Percentiles rank a stretch among this genome's conserved stretches.
These are phyloP conservation scores for Gymnopilus junonius DNA, from an alignment of 768 basidiomycete genomes.

Conservation along the genomic window DNA sequence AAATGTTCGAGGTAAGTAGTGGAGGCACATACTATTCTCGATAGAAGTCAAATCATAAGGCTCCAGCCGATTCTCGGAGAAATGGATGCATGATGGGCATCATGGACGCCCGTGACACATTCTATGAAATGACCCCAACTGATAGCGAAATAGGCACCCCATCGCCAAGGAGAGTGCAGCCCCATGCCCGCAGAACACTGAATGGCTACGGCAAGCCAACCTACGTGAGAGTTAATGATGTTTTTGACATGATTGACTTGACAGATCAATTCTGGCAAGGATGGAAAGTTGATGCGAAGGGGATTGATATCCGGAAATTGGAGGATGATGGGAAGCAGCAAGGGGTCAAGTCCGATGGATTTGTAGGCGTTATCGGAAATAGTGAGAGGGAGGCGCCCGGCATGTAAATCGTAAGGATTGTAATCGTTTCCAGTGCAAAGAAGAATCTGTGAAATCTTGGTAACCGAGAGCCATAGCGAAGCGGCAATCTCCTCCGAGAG, in stretches of 20 bases:
- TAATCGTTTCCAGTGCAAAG: not conserved
- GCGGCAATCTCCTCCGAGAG: not conserved
- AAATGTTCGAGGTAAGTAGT: too few species aligned
- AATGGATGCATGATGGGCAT: not conserved
- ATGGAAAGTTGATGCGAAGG: not conserved
- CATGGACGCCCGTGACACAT: not conserved
- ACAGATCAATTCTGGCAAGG: not conserved
- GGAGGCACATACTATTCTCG: too few species aligned
- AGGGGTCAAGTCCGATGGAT: not conserved
- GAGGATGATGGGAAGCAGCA: not conserved
- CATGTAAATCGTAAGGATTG: not conserved
- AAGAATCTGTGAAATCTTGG: not conserved
- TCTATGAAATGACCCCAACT: constrained; percentile 4
- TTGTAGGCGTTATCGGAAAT: not conserved
- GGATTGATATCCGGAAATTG: not conserved
- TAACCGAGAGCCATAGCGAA: not conserved
- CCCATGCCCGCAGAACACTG: not conserved
- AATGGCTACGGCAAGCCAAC: not conserved
- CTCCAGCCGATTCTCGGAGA: too few species aligned
- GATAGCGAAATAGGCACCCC: constrained; percentile 5
- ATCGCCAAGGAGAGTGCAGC: not conserved
- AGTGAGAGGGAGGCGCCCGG: not conserved
- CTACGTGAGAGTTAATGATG: not conserved
- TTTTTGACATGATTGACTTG: not conserved
- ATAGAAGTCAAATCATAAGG: too few species aligned